Conservation (phyloP, 331 rosid genomes). For the Telfairia occidentalis region DNA sequence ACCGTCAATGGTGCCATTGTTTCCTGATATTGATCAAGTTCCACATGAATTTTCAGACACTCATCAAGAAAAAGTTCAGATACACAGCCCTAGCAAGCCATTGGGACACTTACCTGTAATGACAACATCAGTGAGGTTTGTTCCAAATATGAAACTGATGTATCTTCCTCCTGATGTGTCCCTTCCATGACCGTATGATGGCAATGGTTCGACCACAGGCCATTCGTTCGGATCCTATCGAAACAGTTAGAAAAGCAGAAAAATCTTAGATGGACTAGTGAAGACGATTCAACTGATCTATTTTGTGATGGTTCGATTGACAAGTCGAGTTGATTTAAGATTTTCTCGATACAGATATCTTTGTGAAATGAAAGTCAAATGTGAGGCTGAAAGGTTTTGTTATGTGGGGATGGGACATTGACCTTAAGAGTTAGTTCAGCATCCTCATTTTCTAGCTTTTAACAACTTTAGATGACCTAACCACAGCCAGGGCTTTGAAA, state of each 20-base stretch:
- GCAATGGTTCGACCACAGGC: slow-evolving; percentile 30
- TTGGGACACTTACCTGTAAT: slow-evolving; percentile 25
- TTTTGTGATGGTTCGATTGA: not conserved
- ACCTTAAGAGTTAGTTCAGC: not conserved
- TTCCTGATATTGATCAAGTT: slow-evolving; percentile 20
- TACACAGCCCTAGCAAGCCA: not conserved
- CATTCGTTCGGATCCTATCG: slow-evolving; percentile 33
- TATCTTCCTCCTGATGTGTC: slow-evolving; percentile 38
- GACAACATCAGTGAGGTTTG: slow-evolving; percentile 40
- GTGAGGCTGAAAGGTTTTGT: not conserved
- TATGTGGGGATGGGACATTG: not conserved
- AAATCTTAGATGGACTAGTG: not conserved
- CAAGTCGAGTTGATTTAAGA: not conserved
- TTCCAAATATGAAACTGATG: slow-evolving; percentile 37
- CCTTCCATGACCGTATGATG: slow-evolving; percentile 46
- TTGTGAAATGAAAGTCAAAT: not conserved
- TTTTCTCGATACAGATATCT: not conserved
- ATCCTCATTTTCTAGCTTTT: not conserved
- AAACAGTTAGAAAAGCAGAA: not conserved
- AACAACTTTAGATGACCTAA: slow-evolving; percentile 7
- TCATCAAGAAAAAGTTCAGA: not conserved
- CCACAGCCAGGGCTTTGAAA: not conserved
- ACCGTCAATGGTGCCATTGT: slow-evolving; percentile 44
- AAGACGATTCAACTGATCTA: not conserved
- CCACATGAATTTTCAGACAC: not conserved